Base-by-base conservation (phyloP, 257 asterid genomes). In the Solanum habrochaites region DNA sequence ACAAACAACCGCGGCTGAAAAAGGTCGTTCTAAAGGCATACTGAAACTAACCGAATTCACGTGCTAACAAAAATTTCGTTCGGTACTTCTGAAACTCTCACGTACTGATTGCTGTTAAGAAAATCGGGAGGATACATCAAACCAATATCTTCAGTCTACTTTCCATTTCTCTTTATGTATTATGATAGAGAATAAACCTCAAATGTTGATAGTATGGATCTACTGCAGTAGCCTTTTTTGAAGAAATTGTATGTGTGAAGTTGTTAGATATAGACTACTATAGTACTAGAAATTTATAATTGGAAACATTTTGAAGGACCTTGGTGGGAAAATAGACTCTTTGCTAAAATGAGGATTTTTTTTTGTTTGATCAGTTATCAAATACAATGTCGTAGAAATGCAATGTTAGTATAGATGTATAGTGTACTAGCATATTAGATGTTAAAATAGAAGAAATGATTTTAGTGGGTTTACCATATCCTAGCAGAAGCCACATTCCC, bases 91-190 rank as follows among this genome's bases (percentile, higher is more conserved):
- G 86, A 88, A 83, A 87, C n/a, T 81, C 7, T 85, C 93, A 11
- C 93, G 93, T 4, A 56, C 89, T 23, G 89, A 85, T n/a, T 13
- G 93, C 93, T 31, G 89, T 91, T 21, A 91, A 89, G 77, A 83
- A 82, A 78, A 40, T 89, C 15, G 93, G 93, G 93, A 80, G n/a
- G n/a, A 6, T 85, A 91, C 86, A 85, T 91, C 90, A 91, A 69
- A 66, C 89, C 37, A 37, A 84, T 32, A 89, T n/a, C 93, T 91
- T 42, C 90, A 91, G 93, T 91, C 20, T 16, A 43, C 14, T 16
- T 84, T 60, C n/a, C 29, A 11, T 37, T 43, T 74, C 25, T 58
- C 2, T 67, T 11, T 25, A 20, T 83, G 47, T 25, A 35, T 66
- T 18, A 0, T 73, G 18, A 7, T 47, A 16, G 84, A 45, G 42